Percentiles rank a stretch among this genome's conserved stretches.
These are phyloP conservation scores for Nigrospora oryzae DNA, from an alignment of 2,329 filamentous ascomycete genomes.

Conservation along the genomic window DNA sequence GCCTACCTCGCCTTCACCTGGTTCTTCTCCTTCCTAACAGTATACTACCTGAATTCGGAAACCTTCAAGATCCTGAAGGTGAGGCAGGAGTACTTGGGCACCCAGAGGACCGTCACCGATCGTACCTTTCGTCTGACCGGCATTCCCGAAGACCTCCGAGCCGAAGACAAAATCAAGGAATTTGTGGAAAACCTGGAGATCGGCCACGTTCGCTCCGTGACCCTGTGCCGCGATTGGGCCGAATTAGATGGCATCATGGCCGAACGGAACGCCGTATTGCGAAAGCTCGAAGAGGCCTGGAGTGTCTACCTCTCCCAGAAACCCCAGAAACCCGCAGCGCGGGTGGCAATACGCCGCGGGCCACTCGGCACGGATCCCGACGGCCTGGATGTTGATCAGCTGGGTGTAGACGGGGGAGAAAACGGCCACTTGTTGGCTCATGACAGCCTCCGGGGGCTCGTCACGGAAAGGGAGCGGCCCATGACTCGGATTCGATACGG, in stretches of 20 bases:
- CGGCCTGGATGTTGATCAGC: slow-evolving; percentile 25
- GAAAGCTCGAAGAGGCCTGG: slow-evolving; percentile 76
- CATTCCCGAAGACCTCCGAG: slow-evolving; percentile 70
- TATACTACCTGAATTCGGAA: slow-evolving; percentile 76
- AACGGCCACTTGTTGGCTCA: slow-evolving; percentile 51
- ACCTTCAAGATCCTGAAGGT: slow-evolving; percentile 79
- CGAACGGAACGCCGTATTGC: slow-evolving; percentile 55
- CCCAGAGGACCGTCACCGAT: slow-evolving; percentile 91
- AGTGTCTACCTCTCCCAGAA: slow-evolving; percentile 61
- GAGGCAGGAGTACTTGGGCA: slow-evolving; percentile 84
- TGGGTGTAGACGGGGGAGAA: slow-evolving; percentile 44
- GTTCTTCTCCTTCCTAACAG: slow-evolving; percentile 73
- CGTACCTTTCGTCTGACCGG: slow-evolving; percentile 87
- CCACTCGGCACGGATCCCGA: not conserved
- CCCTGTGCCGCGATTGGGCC: slow-evolving; percentile 79
- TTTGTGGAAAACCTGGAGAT: slow-evolving; percentile 84
- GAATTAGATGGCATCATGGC: slow-evolving; percentile 68
- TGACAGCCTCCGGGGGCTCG: slow-evolving; percentile 26
- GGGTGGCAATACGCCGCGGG: slow-evolving; percentile 8
- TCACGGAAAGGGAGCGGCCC: slow-evolving; percentile 46
- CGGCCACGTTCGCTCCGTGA: slow-evolving; percentile 82
- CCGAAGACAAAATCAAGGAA: slow-evolving; percentile 74
- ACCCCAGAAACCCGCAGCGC: slow-evolving; percentile 28
- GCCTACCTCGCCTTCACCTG: slow-evolving; percentile 94
- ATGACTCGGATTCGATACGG: slow-evolving; percentile 72